phyloP scores from a whole-genome alignment of 257 asterid species.

The Misopates orontium region DNA sequence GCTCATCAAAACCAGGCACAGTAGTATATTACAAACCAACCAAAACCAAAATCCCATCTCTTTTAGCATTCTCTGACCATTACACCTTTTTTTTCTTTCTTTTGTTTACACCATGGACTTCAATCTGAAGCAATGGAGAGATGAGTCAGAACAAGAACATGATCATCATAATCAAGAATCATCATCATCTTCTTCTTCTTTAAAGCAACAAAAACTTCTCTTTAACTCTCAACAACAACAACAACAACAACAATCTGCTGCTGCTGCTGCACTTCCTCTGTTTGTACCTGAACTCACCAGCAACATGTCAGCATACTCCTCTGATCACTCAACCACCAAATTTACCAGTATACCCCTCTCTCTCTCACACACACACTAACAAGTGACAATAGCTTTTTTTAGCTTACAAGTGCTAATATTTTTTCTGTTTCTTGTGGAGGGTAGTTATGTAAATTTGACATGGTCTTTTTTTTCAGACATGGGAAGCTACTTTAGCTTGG shows the following conservation, averaged over 20 bases:
- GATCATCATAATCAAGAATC: constrained; percentile 36
- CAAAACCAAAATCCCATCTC: neutral
- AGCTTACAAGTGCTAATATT: neutral
- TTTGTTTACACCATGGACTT: constrained; percentile 58
- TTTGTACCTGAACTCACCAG: constrained; percentile 62
- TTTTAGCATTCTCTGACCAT: constrained; percentile 19
- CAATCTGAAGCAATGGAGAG: constrained; percentile 78
- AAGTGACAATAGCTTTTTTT: neutral
- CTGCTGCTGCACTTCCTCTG: constrained; percentile 57
- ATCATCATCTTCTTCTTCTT: too few species aligned
- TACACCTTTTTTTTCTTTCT: neutral
- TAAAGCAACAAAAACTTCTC: constrained; percentile 59
- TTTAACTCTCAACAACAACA: constrained; percentile 24
- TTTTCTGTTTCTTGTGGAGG: neutral
- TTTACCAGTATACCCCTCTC: constrained; percentile 19
- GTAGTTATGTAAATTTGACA: neutral
- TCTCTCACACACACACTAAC: constrained; percentile 20
- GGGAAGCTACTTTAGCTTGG: constrained; percentile 75
- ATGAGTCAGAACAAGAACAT: constrained; percentile 38
- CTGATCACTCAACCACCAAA: constrained; percentile 42
- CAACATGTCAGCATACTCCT: constrained; percentile 51
- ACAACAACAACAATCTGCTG: constrained; percentile 21
- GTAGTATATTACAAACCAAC: neutral
- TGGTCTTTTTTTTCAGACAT: too few species aligned
- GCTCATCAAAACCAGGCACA: neutral